Evolutionary conservation across 228 moss, liverwort and hornwort genomes (phyloP).

Genomic region (Sphagnum magellanicum): DNA sequence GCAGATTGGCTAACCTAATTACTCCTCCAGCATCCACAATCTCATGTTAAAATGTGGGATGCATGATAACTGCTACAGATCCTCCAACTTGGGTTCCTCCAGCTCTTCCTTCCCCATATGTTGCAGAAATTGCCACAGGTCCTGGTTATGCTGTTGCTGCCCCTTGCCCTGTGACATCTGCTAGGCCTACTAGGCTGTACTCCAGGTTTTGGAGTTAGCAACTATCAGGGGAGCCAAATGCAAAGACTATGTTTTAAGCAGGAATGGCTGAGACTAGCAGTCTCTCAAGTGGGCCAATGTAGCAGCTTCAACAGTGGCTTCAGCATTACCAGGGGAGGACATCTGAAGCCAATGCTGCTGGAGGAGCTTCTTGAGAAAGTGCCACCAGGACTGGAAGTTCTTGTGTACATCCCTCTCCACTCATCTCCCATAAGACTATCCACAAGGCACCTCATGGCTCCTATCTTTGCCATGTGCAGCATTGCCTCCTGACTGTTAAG

Average conservation of each 20-base stretch:
- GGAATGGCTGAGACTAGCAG: constrained; percentile 22
- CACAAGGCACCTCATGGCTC: constrained; percentile 53
- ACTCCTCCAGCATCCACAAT: constrained; percentile 41
- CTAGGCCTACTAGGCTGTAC: constrained; percentile 1
- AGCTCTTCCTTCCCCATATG: constrained; percentile 1
- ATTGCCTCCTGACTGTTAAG: constrained; percentile 46
- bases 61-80: constrained; percentile 45
- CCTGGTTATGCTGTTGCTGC: constrained; percentile 1
- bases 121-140: neutral
- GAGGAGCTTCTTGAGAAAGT: constrained; percentile 60
- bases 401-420: constrained; percentile 8
- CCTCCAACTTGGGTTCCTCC: constrained; percentile 14
- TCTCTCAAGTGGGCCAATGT: constrained; percentile 43
- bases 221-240: neutral
- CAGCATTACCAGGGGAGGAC: constrained; percentile 43
- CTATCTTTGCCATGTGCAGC: constrained; percentile 46
- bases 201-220: constrained; percentile 13
- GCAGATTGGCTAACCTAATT: constrained; percentile 36
- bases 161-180: neutral
- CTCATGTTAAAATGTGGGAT: constrained; percentile 53
- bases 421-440: constrained; percentile 38
- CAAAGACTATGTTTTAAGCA: neutral
- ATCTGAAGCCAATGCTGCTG: constrained; percentile 49
- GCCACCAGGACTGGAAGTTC: constrained; percentile 20
- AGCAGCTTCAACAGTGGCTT: constrained; percentile 41